These are phyloP conservation scores for Heritiera littoralis DNA, from an alignment of 345 rosid species.

Conservation along the genomic window DNA sequence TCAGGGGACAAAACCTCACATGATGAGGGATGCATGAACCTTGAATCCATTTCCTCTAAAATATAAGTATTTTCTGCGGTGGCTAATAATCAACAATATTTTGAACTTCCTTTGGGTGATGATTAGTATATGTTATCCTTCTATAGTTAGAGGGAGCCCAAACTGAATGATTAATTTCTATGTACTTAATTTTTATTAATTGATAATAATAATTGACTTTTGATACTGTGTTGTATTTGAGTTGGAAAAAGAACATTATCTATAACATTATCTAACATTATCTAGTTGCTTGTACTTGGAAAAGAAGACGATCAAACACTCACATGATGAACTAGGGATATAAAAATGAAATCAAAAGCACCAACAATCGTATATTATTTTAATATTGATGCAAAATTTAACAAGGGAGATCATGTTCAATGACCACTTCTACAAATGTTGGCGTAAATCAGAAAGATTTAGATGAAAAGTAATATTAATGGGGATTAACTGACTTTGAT, in stretches of 20 bases:
- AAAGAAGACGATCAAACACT: neutral
- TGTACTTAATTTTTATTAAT: too few relatives aligned
- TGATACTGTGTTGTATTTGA: too few relatives aligned
- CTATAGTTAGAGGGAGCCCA: too few relatives aligned
- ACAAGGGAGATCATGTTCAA: neutral
- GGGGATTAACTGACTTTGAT: neutral
- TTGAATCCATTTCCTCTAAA: too few relatives aligned
- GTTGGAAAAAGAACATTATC: too few relatives aligned
- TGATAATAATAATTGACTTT: too few relatives aligned
- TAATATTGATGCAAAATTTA: neutral
- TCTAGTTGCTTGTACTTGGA: neutral
- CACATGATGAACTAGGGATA: neutral
- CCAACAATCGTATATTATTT: neutral
- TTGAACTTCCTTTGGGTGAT: neutral
- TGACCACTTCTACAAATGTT: neutral
- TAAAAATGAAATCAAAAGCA: neutral
- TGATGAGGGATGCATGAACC: too few relatives aligned
- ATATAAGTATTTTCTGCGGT: neutral
- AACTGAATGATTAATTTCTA: too few relatives aligned
- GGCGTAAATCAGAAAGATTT: too few relatives aligned
- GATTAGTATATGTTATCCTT: neutral
- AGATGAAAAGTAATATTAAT: too few relatives aligned
- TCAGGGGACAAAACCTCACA: too few relatives aligned
- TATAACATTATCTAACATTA: too few relatives aligned
- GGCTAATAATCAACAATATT: neutral